Evolutionary conservation across 441 rosid species (phyloP), one percentile per base, ranked within the genome.

Genomic region (Gossypium trilobum): DNA sequence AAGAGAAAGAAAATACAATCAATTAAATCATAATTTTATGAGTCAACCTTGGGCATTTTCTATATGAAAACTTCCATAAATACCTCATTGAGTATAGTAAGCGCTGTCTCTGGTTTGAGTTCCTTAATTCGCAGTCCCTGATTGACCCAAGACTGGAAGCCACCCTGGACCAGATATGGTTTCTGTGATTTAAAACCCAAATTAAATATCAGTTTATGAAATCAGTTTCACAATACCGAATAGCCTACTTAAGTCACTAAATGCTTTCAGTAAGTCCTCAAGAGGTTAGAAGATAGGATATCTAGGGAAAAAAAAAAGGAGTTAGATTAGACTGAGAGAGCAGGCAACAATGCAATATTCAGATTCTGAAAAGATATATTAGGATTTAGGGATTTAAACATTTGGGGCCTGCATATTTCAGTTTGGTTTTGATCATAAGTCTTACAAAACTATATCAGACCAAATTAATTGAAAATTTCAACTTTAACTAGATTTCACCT

Each of bases 31-130:
- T 56, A 56, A 55, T 42, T 31, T 3, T 7, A 19, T 70, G 22
- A 42, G 8, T 39, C 63, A 10, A 13, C 23, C 60, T 14, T 0
- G 0, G 11, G 4, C 33, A 42, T n/a, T 71, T 6, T 39, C 27
- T 58, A 57, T 50, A 27, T 16, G 16, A 46, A 44, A 14, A 44
- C 22, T 58, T 4, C 14, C 6, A 8, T 27, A 63, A 66, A 54
- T 83, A 91, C 99, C 93, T 95, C 96, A 76, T 86, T 95, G 77
- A 95, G 91, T 67, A 95, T 80, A 36, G 90, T 77, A 36, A 95
- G 78, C 42, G 93, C 72, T 46, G 99, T 89, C 83, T 92, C 98
- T 64, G 90, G 86, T 73, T 87, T 95, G 13, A 88, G 94, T 74
- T 88, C 93, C 83, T 95, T 92, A 69, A 86, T 75, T 56, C 91